A percentile compares a stretch with the other conserved stretches of the same genome.
These are phyloP conservation scores for Dioscorea zingiberensis DNA, from an alignment of 106 monocot genomes.

Conservation along the genomic window DNA sequence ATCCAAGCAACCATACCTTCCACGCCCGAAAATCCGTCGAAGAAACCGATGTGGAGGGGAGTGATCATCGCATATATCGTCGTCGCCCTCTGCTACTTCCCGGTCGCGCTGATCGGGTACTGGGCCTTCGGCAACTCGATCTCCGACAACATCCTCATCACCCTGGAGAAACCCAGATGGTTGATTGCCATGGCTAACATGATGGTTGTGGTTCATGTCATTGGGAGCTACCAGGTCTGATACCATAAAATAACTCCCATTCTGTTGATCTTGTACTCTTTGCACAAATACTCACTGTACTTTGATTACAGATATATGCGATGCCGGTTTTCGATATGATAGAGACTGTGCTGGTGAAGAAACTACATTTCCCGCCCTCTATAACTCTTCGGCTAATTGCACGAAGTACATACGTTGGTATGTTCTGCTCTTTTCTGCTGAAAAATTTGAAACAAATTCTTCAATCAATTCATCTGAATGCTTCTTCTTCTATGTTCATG, in stretches of 20 bases:
- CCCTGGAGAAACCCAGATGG: slow-evolving; percentile 23
- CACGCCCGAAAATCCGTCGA: slow-evolving; percentile 19
- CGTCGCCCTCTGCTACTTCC: slow-evolving; percentile 21
- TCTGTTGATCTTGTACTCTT: not conserved
- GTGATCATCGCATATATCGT: slow-evolving; percentile 16
- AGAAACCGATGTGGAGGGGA: slow-evolving; percentile 27
- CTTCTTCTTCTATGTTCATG: not conserved
- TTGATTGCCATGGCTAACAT: slow-evolving; percentile 23
- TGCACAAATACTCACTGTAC: not conserved
- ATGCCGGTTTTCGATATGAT: slow-evolving; percentile 34
- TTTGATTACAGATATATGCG: slow-evolving; percentile 20
- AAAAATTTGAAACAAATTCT: not conserved
- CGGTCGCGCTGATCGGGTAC: slow-evolving; percentile 16
- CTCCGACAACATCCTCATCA: slow-evolving; percentile 18
- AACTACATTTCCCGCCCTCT: slow-evolving; percentile 9
- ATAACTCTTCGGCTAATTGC: slow-evolving; percentile 17
- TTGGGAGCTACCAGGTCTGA: slow-evolving; percentile 36
- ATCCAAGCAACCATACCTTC: slow-evolving; percentile 36
- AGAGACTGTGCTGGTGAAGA: slow-evolving; percentile 18
- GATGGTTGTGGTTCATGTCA: slow-evolving; percentile 25
- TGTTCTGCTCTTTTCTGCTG: not conserved
- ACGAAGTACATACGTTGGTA: slow-evolving; percentile 21
- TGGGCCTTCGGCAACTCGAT: slow-evolving; percentile 24
- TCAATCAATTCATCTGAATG: not conserved
- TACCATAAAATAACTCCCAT: not conserved